Percentiles rank a stretch among this genome's conserved stretches.
Evolutionary conservation across 2,329 filamentous ascomycete species (phyloP).

Genomic region (Xylaria multiplex): DNA sequence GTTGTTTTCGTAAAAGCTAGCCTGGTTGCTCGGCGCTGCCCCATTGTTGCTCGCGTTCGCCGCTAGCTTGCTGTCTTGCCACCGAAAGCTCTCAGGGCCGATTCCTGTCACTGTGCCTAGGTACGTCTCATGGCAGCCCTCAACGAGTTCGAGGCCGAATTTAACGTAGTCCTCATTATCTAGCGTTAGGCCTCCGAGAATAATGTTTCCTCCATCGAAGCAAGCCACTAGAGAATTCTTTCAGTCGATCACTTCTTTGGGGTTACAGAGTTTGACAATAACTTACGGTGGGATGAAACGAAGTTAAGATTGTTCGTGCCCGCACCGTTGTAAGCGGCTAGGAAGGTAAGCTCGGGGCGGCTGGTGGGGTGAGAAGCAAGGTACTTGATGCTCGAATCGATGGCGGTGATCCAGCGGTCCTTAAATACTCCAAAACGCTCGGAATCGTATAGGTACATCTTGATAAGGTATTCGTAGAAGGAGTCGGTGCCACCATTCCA

Average conservation of each 20-base stretch:
- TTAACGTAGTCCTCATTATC: constrained; percentile 72
- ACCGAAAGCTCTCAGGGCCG: constrained; percentile 77
- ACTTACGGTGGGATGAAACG: constrained; percentile 62
- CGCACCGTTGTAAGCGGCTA: constrained; percentile 65
- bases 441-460: constrained; percentile 86
- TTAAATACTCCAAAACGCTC: constrained; percentile 70
- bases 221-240: constrained; percentile 70
- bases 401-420: constrained; percentile 79
- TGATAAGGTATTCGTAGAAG: constrained; percentile 91
- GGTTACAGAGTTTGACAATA: neutral
- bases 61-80: constrained; percentile 59
- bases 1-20: constrained; percentile 69
- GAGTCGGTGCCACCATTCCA: constrained; percentile 83
- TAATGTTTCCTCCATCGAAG: constrained; percentile 86
- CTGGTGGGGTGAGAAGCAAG: constrained; percentile 74
- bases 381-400: constrained; percentile 77
- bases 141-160: constrained; percentile 77
- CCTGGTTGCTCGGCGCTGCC: constrained; percentile 56
- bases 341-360: constrained; percentile 77
- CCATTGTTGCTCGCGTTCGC: constrained; percentile 55
- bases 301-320: constrained; percentile 52
- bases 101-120: constrained; percentile 73
- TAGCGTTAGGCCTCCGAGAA: constrained; percentile 80
- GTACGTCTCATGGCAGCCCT: constrained; percentile 81
- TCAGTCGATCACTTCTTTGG: neutral